Conservation (phyloP, 768 basidiomycete species). For the Termitomyces sp. region DNA sequence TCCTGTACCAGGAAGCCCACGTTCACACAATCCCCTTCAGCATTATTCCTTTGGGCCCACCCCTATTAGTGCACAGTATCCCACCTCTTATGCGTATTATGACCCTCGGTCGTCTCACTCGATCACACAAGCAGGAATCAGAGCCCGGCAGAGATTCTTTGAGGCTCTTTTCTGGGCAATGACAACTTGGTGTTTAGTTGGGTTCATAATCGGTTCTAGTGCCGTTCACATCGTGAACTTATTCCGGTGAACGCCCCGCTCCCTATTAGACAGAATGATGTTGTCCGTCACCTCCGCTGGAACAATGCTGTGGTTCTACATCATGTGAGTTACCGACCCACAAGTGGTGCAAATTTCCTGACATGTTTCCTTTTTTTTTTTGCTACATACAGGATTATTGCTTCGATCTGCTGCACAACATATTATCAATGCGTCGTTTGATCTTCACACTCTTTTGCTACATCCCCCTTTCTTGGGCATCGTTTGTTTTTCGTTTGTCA, state of each 20-base stretch:
- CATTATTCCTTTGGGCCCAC: constrained; percentile 31
- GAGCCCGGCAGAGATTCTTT: constrained; percentile 33
- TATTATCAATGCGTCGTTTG: not conserved
- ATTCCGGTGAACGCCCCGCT: not conserved
- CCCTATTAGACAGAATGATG: not conserved
- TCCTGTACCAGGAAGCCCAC: constrained; percentile 2
- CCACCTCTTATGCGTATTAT: constrained; percentile 34
- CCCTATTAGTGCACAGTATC: constrained; percentile 27
- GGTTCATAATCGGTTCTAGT: constrained; percentile 18
- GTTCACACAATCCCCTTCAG: not conserved
- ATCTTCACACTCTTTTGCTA: too few species aligned
- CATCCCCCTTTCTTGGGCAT: not conserved
- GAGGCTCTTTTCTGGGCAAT: constrained; percentile 9
- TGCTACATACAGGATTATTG: not conserved
- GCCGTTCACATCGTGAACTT: not conserved
- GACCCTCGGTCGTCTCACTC: constrained; percentile 26
- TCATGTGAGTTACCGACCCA: not conserved
- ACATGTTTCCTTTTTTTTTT: not conserved
- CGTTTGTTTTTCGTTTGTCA: not conserved
- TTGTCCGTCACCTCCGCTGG: not conserved
- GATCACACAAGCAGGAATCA: constrained; percentile 23
- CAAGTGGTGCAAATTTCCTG: not conserved
- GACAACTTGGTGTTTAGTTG: constrained; percentile 14
- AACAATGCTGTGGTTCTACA: not conserved
- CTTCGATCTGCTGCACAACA: not conserved